phyloP scores from a whole-genome alignment of 129 eudicot genomes.

The Apium graveolens region DNA sequence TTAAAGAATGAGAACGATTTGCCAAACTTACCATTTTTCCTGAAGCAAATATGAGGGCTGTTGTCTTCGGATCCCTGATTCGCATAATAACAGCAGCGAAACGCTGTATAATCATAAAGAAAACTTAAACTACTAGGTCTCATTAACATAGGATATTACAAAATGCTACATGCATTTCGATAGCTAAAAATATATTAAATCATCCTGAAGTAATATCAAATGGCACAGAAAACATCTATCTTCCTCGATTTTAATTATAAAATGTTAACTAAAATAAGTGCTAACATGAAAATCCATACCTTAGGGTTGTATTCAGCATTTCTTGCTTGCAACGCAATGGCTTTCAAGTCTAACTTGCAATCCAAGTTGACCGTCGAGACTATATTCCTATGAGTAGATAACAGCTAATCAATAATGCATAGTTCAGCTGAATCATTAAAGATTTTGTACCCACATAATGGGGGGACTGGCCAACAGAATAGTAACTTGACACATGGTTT shows the following conservation, averaged over 20 bases:
- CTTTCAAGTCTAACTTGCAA: constrained; percentile 74
- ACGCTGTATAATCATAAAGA: constrained; percentile 51
- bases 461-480: background rate
- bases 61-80: constrained; percentile 91
- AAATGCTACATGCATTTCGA: background rate
- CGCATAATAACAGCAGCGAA: constrained; percentile 98
- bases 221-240: background rate
- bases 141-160: background rate
- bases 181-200: background rate
- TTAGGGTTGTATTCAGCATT: constrained; percentile 93
- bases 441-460: background rate
- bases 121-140: background rate
- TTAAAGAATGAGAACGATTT: background rate
- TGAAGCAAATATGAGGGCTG: constrained; percentile 87
- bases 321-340: constrained; percentile 80
- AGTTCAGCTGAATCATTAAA: background rate
- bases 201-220: background rate
- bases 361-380: constrained; percentile 89
- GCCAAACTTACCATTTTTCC: constrained; percentile 71
- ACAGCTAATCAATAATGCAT: background rate
- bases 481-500: background rate
- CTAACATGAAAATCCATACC: constrained; percentile 26
- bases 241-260: background rate
- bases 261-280: background rate
- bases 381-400: constrained; percentile 44